Evolutionary conservation across 768 basidiomycete genomes (phyloP), one percentile per base, ranked within the genome.

Genomic region (Suillus subaureus): DNA sequence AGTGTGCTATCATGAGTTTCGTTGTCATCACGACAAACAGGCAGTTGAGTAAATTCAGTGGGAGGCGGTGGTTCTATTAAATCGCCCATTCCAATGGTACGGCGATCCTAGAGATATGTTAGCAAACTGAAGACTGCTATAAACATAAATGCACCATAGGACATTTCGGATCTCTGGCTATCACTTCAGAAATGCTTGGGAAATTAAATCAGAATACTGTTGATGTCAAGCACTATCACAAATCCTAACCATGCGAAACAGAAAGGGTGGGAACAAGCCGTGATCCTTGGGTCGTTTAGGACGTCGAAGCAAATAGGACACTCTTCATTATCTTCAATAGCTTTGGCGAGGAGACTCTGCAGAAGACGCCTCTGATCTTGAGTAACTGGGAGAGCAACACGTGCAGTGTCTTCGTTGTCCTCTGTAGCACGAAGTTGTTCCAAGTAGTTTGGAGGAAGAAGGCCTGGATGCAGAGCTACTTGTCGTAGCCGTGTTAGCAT

Each of bases 401-500:
- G 67, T 5, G 68, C 49, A 47, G 70, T 61, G 4, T 67, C 67
- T 4, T 73, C 76, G 4, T 40, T 67, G 13, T 60, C 58, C 23
- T 81, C 81, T 23, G 72, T 75, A 18, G 58, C 52, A 42, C 79
- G 79, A 54, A 94, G 81, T 66, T 90, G 82, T 49, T 91, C 87
- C 13, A 93, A 73, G 70, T 94, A 96, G 66, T 87, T 82, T 9
- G 78, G 67, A 5, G 94, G 94, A 58, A 94, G 79, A 31, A 96
- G 81, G 2, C 86, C 87, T 0, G 93, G 91, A 71, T 96, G 92
- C 31, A 94, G 84, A 21, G 85, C 90, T 23, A 95, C 79, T 76
- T 96, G 94, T 37, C 94, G 87, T 74, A 96, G 81, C 21, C 94
- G 90, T 9, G 93, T 94, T n/a, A 95, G 84, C 84, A 95, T 87